Conservation (phyloP, 2,329 filamentous ascomycete species). For the Aspergillus brasiliensis region DNA sequence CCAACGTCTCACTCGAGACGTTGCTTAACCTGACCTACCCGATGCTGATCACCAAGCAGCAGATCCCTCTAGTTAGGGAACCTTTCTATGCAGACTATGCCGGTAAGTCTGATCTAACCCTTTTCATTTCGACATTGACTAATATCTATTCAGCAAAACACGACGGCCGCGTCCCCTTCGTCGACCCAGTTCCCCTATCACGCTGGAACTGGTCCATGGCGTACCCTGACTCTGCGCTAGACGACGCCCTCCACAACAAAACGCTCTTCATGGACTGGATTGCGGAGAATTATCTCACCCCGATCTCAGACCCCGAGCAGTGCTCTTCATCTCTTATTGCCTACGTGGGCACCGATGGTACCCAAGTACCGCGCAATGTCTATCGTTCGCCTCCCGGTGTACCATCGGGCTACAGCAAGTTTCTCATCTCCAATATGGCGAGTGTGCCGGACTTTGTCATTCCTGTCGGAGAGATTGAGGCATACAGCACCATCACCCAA, state of each 20-base stretch:
- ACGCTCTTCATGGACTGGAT: constrained; percentile 51
- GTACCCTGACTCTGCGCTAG: constrained; percentile 40
- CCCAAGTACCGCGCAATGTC: constrained; percentile 48
- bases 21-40: constrained; percentile 26
- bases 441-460: constrained; percentile 48
- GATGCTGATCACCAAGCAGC: constrained; percentile 39
- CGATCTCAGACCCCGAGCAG: background rate
- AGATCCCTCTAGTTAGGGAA: constrained; percentile 48
- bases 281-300: constrained; percentile 25
- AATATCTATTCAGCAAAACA: constrained; percentile 29
- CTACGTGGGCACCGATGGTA: constrained; percentile 49
- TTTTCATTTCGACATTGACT: background rate
- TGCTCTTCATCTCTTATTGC: constrained; percentile 41
- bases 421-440: constrained; percentile 32
- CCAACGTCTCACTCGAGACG: constrained; percentile 33
- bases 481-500: constrained; percentile 35
- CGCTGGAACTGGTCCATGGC: constrained; percentile 53
- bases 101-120: constrained; percentile 12
- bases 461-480: constrained; percentile 46
- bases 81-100: constrained; percentile 56
- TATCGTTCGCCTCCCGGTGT: constrained; percentile 47
- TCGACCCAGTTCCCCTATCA: constrained; percentile 52
- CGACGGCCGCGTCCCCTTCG: constrained; percentile 50
- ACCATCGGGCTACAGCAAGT: constrained; percentile 51
- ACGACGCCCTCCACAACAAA: constrained; percentile 53